These are phyloP conservation scores for Smithsoniella earleae DNA, from an alignment of 163 green algal species.

Conservation along the genomic window DNA sequence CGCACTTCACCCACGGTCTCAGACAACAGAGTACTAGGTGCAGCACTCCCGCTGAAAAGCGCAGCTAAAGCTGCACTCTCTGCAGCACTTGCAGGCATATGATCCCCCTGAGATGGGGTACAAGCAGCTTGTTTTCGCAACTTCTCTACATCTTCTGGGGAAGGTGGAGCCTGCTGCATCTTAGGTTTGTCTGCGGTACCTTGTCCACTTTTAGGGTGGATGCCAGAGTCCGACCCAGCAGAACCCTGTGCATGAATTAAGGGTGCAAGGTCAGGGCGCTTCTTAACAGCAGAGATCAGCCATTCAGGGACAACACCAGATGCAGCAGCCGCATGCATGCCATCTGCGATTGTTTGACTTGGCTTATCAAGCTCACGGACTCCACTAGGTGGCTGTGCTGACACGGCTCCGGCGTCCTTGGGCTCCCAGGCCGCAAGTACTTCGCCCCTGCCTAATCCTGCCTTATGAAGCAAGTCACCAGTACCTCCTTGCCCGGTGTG, in stretches of 20 bases:
- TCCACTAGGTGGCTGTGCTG: background rate
- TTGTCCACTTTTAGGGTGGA: no score
- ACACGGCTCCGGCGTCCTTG: background rate
- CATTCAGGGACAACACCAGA: constrained; percentile 8
- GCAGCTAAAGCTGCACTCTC: background rate
- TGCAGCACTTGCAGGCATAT: background rate
- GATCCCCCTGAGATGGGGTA: no score
- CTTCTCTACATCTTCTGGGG: no score
- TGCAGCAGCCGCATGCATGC: no score
- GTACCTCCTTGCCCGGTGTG: no score
- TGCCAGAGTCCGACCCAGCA: no score
- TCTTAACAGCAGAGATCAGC: background rate
- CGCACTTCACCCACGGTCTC: no score
- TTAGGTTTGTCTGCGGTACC: no score
- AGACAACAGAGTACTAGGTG: background rate
- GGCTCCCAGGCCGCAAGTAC: background rate
- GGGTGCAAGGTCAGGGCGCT: constrained; percentile 13
- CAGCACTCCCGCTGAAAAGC: background rate
- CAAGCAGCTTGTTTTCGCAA: background rate
- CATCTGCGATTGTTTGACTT: background rate
- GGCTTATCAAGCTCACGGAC: background rate
- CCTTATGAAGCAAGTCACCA: background rate
- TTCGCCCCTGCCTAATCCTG: background rate
- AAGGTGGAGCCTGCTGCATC: no score
- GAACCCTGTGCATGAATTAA: no score